Conservation (phyloP, 1,284 basidiomycete species). For the Anthracocystis setariae region DNA sequence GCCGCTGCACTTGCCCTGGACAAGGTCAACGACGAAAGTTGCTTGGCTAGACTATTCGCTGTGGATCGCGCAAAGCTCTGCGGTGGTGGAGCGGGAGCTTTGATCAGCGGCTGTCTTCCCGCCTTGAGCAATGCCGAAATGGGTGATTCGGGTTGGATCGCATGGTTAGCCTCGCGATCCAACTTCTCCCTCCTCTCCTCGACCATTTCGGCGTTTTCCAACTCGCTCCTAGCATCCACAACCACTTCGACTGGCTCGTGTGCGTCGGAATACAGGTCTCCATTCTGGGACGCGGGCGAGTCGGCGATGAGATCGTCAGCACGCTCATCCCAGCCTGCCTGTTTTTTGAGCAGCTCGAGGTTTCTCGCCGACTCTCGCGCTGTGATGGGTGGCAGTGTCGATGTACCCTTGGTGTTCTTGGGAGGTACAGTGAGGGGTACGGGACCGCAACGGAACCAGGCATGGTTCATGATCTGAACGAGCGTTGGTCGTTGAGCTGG, state of each 20-base stretch:
- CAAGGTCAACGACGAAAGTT: conserved; percentile 37
- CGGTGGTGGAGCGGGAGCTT: conserved; percentile 40
- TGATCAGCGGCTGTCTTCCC: conserved; percentile 61
- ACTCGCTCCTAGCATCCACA: conserved; percentile 43
- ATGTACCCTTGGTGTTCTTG: conserved; percentile 78
- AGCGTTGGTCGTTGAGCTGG: conserved; percentile 79
- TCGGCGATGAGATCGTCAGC: conserved; percentile 51
- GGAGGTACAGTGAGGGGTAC: conserved; percentile 83
- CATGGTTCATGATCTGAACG: conserved; percentile 83
- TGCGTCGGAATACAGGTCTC: conserved; percentile 18
- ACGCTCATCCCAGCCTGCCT: conserved; percentile 53
- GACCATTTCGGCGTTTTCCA: conserved; percentile 40
- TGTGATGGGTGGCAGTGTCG: conserved; percentile 75
- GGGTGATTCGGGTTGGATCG: conserved; percentile 91
- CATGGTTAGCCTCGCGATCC: conserved; percentile 94
- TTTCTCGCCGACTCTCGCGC: conserved; percentile 52
- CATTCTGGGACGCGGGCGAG: not conserved
- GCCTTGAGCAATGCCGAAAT: conserved; percentile 84
- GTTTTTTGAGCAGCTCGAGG: conserved; percentile 58
- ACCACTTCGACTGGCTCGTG: conserved; percentile 34
- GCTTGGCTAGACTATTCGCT: conserved; percentile 39
- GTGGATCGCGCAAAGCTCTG: conserved; percentile 26
- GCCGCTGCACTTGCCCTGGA: conserved; percentile 3
- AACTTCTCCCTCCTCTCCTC: conserved; percentile 65
- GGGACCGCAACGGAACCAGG: conserved; percentile 84